Evolutionary conservation across 1,139 yeast species (phyloP).

Genomic region (Lodderomyces margitis): DNA sequence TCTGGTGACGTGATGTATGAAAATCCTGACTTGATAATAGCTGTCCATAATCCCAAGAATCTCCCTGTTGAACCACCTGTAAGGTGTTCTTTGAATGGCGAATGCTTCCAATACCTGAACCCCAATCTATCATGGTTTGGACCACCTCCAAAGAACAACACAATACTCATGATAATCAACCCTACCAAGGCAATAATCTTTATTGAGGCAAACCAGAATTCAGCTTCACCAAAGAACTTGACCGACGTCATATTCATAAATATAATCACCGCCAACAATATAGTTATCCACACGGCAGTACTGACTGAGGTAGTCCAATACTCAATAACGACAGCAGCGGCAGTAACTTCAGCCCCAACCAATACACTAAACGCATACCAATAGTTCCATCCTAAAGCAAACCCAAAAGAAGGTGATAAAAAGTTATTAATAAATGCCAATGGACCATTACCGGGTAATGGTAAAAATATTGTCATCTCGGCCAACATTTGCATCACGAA

Average conservation of each 20-base stretch:
- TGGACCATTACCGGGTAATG: conserved; percentile 48
- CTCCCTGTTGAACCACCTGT: conserved; percentile 59
- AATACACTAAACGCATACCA: conserved; percentile 50
- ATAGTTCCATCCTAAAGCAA: conserved; percentile 55
- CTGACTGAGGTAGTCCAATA: conserved; percentile 55
- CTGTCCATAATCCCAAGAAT: conserved; percentile 41
- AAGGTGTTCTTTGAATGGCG: conserved; percentile 44
- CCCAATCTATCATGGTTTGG: conserved; percentile 62
- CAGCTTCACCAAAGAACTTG: conserved; percentile 60
- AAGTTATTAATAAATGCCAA: conserved; percentile 38
- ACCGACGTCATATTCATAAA: conserved; percentile 45
- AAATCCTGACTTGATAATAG: conserved; percentile 33
- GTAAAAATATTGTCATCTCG: conserved; percentile 61
- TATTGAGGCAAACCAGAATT: conserved; percentile 63
- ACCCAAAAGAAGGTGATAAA: conserved; percentile 39
- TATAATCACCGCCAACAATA: conserved; percentile 41
- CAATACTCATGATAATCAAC: conserved; percentile 42
- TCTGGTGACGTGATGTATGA: conserved; percentile 29
- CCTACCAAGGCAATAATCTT: conserved; percentile 42
- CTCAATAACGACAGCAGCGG: conserved; percentile 48
- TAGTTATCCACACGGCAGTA: conserved; percentile 56
- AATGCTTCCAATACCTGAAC: conserved; percentile 62
- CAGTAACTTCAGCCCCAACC: conserved; percentile 51
- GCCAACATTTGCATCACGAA: conserved; percentile 58
- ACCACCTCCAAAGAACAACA: conserved; percentile 49